Evolutionary conservation across 2,329 filamentous ascomycete genomes (phyloP).

Genomic region (Lecanoromycetidae sp.): DNA sequence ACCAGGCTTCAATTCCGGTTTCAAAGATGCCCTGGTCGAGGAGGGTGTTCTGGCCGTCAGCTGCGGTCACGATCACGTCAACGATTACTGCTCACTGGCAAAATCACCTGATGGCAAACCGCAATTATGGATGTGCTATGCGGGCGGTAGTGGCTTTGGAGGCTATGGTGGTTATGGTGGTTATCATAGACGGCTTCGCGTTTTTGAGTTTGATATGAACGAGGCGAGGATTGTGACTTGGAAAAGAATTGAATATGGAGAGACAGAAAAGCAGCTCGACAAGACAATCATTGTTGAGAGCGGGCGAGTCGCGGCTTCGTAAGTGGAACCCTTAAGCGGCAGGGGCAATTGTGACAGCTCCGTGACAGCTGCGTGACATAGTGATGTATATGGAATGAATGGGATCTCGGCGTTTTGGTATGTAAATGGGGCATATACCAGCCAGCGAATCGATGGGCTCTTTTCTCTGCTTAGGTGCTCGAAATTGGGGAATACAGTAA

Average conservation of each 20-base stretch:
- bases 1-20: conserved; percentile 80
- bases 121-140: conserved; percentile 96
- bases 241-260: conserved; percentile 68
- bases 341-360: background rate
- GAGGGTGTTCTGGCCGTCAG: conserved; percentile 78
- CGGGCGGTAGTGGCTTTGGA: conserved; percentile 79
- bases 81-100: conserved; percentile 75
- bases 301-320: conserved; percentile 32
- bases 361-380: too few relatives aligned
- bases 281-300: conserved; percentile 56
- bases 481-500: too few relatives aligned
- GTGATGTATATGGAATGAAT: background rate
- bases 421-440: too few relatives aligned
- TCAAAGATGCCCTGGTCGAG: conserved; percentile 76
- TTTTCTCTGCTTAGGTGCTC: too few relatives aligned
- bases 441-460: too few relatives aligned
- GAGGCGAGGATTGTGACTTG: conserved; percentile 80
- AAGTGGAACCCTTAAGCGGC: background rate
- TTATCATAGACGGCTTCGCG: conserved; percentile 68
- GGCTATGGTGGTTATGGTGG: conserved; percentile 84
- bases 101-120: conserved; percentile 42
- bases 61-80: conserved; percentile 91
- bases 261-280: conserved; percentile 40
- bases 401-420: background rate
- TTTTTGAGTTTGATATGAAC: conserved; percentile 92